Evolutionary conservation across 306 rosid species (phyloP).

Genomic region (Cyclanthera cordifolia): DNA sequence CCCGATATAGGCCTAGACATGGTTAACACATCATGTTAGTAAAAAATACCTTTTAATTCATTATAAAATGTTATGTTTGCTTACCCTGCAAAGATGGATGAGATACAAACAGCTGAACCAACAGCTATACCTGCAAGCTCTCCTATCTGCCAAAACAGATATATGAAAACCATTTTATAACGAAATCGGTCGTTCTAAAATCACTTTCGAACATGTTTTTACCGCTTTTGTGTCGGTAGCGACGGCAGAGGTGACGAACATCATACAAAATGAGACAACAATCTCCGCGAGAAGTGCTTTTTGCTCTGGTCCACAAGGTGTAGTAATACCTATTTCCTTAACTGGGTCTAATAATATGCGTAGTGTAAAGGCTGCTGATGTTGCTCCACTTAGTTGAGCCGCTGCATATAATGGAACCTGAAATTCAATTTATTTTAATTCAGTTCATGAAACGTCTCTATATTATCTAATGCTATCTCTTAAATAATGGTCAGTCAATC

Average conservation of each 20-base stretch:
- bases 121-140: constrained; percentile 70
- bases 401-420: constrained; percentile 68
- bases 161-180: too few relatives aligned
- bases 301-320: constrained; percentile 41
- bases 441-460: not conserved
- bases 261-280: constrained; percentile 55
- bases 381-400: constrained; percentile 63
- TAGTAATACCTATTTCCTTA: constrained; percentile 38
- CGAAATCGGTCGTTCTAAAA: too few relatives aligned
- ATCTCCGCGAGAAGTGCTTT: constrained; percentile 65
- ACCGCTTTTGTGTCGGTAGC: constrained; percentile 72
- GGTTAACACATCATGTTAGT: constrained; percentile 9
- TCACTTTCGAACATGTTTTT: not conserved
- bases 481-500: too few relatives aligned
- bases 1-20: constrained; percentile 67
- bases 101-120: constrained; percentile 60
- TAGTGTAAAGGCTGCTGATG: constrained; percentile 57
- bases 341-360: constrained; percentile 36
- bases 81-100: constrained; percentile 81
- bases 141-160: constrained; percentile 30
- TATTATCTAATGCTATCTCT: too few relatives aligned
- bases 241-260: constrained; percentile 58
- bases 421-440: not conserved
- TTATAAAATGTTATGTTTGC: not conserved
- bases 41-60: too few relatives aligned